Evolutionary conservation across 768 basidiomycete species (phyloP).

Genomic region (Mycena galopus): DNA sequence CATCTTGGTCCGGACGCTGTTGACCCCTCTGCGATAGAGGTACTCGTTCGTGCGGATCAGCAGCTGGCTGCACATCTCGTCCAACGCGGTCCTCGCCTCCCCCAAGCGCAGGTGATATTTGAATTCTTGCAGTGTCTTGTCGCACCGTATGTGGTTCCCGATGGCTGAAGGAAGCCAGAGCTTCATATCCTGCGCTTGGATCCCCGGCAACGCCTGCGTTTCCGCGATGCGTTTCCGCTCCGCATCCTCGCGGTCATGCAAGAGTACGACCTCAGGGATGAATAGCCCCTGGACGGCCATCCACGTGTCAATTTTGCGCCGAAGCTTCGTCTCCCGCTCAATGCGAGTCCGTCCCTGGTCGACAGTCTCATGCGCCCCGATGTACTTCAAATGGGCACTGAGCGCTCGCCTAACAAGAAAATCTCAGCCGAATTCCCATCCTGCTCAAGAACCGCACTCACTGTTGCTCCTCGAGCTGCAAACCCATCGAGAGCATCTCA

Average conservation of each 20-base stretch:
- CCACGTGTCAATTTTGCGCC: slow-evolving; percentile 11
- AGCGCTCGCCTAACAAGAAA: background rate
- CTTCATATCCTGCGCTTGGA: background rate
- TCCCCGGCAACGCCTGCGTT: background rate
- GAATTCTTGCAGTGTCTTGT: background rate
- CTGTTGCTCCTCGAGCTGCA: no score
- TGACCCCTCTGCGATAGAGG: no score
- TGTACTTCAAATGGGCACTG: background rate
- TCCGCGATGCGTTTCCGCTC: background rate
- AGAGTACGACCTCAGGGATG: no score
- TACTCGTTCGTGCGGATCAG: background rate
- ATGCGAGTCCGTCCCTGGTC: background rate
- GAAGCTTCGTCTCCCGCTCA: slow-evolving; percentile 12
- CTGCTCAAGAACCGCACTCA: background rate
- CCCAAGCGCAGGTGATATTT: background rate
- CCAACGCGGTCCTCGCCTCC: background rate
- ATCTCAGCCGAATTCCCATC: no score
- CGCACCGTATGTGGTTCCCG: background rate
- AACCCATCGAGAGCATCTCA: slow-evolving; percentile 18
- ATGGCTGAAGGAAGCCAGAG: slow-evolving; percentile 43
- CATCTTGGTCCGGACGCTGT: no score
- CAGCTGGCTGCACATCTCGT: background rate
- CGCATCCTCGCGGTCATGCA: background rate
- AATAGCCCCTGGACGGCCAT: slow-evolving; percentile 12
- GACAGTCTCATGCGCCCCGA: slow-evolving; percentile 6